Evolutionary conservation across 2,329 filamentous ascomycete species (phyloP), one percentile per base, ranked within the genome.

Genomic region (Nemania diffusa): DNA sequence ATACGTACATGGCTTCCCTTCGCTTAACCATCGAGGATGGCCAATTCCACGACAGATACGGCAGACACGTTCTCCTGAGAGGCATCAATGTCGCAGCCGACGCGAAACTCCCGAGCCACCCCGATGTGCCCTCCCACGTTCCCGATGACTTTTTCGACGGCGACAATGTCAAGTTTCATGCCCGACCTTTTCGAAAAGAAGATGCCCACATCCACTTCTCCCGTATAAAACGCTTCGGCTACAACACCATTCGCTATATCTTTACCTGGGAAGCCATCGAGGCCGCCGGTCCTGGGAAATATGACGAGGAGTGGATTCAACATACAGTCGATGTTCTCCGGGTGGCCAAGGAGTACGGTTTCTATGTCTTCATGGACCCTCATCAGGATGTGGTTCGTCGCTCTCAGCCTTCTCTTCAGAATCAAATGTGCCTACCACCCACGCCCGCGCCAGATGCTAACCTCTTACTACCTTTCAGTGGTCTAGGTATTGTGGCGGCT

Each of bases 181-280:
- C 90, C 67, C 88, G 94, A 1, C 96, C 96, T 0, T 99, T 99
- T 73, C 84, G 91, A 3, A 85, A 92, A 55, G 88, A 92, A 57
- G 93, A 97, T 72, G 93, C 96, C 0, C 91, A 93, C 74, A 84
- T 87, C 17, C 96, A 99, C 79, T 97, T 99, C 79, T 87, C 92
- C 13, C 88, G 94, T 50, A 81, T 99, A 71, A 92, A 91, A 74
- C 90, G 91, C 75, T 97, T 91, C 84, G 96, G 96, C 15, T 99
- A 97, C 85, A 99, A 98, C 79, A 94, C 93, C 0, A 94, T 99
- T 72, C 88, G 96, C 77, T 99, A 99, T 80, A 85, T 99, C 73
- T 99, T 98, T 78, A 98, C 96, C 0, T 99, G 96, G 96, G 96
- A 99, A 80, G 95, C 96, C n/a, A 92, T 99, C 78, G 96, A 99